Conservation (phyloP, 257 asterid genomes). For the Haberlea rhodopensis region DNA sequence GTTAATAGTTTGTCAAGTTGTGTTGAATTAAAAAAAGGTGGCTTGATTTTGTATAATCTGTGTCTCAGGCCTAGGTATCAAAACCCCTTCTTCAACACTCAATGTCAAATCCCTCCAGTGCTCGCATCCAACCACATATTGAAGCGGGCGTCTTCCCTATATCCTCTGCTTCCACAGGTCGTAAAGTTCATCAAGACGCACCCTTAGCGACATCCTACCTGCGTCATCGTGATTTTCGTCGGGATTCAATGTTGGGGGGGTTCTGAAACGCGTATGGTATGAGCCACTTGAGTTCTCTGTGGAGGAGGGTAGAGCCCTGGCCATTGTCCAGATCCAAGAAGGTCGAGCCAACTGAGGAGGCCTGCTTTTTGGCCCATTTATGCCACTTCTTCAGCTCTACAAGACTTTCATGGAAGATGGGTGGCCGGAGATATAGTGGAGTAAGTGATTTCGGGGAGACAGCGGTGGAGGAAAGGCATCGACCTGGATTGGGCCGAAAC, state of each 20-base stretch:
- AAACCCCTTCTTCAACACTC: constrained; percentile 56
- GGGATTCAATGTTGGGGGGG: constrained; percentile 29
- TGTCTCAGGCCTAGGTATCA: constrained; percentile 69
- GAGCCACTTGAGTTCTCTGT: constrained; percentile 80
- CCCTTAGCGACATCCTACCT: constrained; percentile 40
- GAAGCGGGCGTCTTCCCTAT: constrained; percentile 76
- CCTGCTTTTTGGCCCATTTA: background rate
- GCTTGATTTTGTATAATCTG: too few relatives aligned
- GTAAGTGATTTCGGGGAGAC: constrained; percentile 38
- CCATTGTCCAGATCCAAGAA: constrained; percentile 71
- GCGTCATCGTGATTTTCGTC: constrained; percentile 17
- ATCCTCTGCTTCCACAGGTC: constrained; percentile 77
- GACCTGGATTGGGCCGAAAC: constrained; percentile 21
- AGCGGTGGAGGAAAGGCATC: constrained; percentile 36
- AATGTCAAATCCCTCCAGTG: constrained; percentile 88
- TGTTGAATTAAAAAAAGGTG: too few relatives aligned
- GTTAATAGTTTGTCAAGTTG: too few relatives aligned
- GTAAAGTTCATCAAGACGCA: constrained; percentile 68
- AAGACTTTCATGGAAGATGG: background rate
- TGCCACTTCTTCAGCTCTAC: background rate
- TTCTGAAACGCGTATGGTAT: constrained; percentile 56
- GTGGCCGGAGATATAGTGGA: constrained; percentile 52
- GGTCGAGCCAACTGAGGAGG: constrained; percentile 23
- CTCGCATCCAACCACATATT: constrained; percentile 93
- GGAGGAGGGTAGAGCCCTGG: constrained; percentile 61